Conservation (phyloP, 805 yeast species). For the Candida alai region DNA sequence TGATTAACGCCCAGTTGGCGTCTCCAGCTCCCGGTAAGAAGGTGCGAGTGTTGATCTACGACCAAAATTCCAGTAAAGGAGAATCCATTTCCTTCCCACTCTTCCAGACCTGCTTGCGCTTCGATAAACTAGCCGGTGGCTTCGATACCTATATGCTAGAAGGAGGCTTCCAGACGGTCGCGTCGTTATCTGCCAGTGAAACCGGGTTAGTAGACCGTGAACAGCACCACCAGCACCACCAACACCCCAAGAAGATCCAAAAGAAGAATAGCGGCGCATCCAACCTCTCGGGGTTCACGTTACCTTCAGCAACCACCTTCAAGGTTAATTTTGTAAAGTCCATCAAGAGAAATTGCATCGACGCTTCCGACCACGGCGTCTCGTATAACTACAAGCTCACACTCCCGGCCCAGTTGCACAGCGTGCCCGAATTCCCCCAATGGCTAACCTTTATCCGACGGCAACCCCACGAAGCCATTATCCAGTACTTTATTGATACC, state of each 20-base stretch:
- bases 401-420: conserved; percentile 13
- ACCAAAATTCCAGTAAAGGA: conserved; percentile 20
- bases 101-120: conserved; percentile 30
- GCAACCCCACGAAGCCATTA: conserved; percentile 11
- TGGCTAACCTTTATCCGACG: conserved; percentile 28
- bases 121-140: conserved; percentile 8
- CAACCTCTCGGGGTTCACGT: conserved; percentile 35
- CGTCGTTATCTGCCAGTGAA: no score
- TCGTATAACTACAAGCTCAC: conserved; percentile 19
- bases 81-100: conserved; percentile 12
- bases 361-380: background rate
- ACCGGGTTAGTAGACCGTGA: background rate
- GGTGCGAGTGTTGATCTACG: conserved; percentile 30
- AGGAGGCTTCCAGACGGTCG: conserved; percentile 21
- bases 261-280: background rate
- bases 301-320: conserved; percentile 38
- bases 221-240: background rate
- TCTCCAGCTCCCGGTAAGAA: conserved; percentile 6
- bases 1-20: conserved; percentile 14
- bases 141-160: conserved; percentile 21
- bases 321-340: conserved; percentile 32
- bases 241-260: background rate
- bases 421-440: conserved; percentile 20
- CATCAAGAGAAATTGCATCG: conserved; percentile 27
- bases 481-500: conserved; percentile 22